phyloP scores from a whole-genome alignment of 768 basidiomycete species.

The Solioccasus polychromus region DNA sequence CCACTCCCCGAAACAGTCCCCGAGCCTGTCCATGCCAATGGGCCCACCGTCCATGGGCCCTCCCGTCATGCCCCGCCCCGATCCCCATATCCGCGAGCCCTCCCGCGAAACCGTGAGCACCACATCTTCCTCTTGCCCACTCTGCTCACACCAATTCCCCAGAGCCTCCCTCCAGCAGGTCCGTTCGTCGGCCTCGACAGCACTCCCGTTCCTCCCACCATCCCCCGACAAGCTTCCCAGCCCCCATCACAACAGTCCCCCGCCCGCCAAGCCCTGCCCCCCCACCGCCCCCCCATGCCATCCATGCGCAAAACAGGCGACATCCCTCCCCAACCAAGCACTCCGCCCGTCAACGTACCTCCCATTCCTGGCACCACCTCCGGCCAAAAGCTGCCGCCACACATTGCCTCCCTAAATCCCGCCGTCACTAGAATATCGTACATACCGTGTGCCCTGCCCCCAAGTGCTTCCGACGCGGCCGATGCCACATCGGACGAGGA shows the following conservation, averaged over 20 bases:
- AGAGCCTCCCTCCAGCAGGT: slow-evolving; percentile 26
- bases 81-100: slow-evolving; percentile 24
- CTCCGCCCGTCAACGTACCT: slow-evolving; percentile 18
- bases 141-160: slow-evolving; percentile 1
- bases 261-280: slow-evolving; percentile 13
- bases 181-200: slow-evolving; percentile 25
- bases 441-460: slow-evolving; percentile 21
- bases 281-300: slow-evolving; percentile 23
- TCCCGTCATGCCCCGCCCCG: not conserved
- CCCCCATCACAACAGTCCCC: slow-evolving; percentile 30
- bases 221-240: slow-evolving; percentile 23
- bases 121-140: not conserved
- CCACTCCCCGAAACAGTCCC: slow-evolving; percentile 29
- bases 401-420: slow-evolving; percentile 31
- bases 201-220: slow-evolving; percentile 4
- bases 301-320: slow-evolving; percentile 23
- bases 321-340: slow-evolving; percentile 5
- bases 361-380: slow-evolving; percentile 27
- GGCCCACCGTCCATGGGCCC: not conserved
- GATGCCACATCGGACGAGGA: slow-evolving; percentile 22
- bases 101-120: slow-evolving; percentile 26
- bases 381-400: slow-evolving; percentile 32
- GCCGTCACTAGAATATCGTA: slow-evolving; percentile 31
- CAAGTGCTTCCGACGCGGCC: slow-evolving; percentile 16
- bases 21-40: slow-evolving; percentile 19